These are phyloP conservation scores for Pleurozium schreberi DNA, from an alignment of 225 moss, liverwort and hornwort genomes.

Conservation along the genomic window DNA sequence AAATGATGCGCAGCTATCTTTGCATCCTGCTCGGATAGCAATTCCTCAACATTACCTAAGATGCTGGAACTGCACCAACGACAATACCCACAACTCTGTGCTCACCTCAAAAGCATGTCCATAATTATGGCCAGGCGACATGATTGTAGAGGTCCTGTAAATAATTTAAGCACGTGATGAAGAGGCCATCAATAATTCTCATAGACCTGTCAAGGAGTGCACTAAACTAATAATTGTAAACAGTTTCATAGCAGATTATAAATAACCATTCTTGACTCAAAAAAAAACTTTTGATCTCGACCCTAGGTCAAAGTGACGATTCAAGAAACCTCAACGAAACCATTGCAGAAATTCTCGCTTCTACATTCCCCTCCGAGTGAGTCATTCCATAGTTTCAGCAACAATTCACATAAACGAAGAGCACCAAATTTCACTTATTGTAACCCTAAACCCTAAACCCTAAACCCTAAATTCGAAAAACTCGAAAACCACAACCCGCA, in stretches of 20 bases:
- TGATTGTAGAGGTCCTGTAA: constrained; percentile 49
- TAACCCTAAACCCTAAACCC: background rate
- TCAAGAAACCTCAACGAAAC: background rate
- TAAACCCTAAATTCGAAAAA: background rate
- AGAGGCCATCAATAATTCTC: background rate
- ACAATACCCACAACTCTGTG: background rate
- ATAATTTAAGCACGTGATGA: background rate
- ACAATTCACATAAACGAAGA: constrained; percentile 75
- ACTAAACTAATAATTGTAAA: background rate
- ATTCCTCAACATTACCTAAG: background rate
- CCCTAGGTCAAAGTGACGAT: background rate
- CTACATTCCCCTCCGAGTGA: constrained; percentile 61
- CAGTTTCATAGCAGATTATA: background rate
- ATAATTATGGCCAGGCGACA: constrained; percentile 59
- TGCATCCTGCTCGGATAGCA: background rate
- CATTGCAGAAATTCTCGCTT: background rate
- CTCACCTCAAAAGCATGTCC: constrained; percentile 82
- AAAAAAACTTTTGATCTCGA: background rate
- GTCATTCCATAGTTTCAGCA: constrained; percentile 65
- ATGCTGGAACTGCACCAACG: background rate
- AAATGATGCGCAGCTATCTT: background rate
- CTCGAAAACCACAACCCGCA: constrained; percentile 21
- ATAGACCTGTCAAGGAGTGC: background rate
- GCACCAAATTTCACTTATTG: constrained; percentile 75
- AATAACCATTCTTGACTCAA: background rate